phyloP scores from a whole-genome alignment of 495 filamentous ascomycete genomes.

The Daldinia loculata region DNA sequence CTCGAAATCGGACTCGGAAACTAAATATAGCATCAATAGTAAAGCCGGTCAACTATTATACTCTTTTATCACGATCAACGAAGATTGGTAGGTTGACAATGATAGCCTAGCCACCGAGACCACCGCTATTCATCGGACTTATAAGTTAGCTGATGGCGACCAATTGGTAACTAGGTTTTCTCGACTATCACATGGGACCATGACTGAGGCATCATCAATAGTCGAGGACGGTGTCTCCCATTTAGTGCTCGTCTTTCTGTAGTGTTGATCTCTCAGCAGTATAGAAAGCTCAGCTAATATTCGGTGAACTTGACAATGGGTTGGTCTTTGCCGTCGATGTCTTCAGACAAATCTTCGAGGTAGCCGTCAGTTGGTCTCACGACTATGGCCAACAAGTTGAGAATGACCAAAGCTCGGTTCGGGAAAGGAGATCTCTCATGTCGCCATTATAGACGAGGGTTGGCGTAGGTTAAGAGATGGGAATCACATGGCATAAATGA shows the following conservation, averaged over 20 bases:
- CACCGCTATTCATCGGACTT: not conserved
- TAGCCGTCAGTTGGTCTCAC: too few species aligned
- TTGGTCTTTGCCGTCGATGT: too few species aligned
- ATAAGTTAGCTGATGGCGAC: not conserved
- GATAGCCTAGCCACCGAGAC: not conserved
- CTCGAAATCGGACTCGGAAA: not conserved
- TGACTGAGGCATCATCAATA: not conserved
- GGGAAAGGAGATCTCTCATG: slow-evolving; percentile 12
- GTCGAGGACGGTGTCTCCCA: not conserved
- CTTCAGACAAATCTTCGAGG: too few species aligned
- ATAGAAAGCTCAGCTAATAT: too few species aligned
- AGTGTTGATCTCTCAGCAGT: too few species aligned
- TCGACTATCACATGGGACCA: not conserved
- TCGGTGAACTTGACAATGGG: too few species aligned
- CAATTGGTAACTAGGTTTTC: not conserved
- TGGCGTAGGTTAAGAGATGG: slow-evolving; percentile 13
- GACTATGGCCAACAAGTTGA: too few species aligned
- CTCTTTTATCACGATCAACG: not conserved
- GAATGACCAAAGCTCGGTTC: slow-evolving; percentile 9
- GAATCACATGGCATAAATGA: slow-evolving; percentile 28
- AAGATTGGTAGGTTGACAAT: not conserved
- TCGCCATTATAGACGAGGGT: slow-evolving; percentile 17
- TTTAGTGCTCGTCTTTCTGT: not conserved
- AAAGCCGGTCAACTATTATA: not conserved
- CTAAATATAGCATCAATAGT: not conserved